Conservation (phyloP, 176 grass and related monocot species). For the Saccharum officinarum region DNA sequence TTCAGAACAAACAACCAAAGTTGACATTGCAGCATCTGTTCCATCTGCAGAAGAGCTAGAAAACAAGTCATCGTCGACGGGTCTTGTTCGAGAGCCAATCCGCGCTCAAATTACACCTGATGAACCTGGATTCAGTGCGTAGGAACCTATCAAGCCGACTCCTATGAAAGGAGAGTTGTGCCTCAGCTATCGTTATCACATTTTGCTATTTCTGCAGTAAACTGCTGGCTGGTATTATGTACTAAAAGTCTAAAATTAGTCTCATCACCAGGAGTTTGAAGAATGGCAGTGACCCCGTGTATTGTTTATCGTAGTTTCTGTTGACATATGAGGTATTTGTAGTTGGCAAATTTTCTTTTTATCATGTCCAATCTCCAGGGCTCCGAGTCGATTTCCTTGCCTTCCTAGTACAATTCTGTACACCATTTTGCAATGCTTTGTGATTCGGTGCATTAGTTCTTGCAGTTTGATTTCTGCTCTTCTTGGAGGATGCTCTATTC, state of each 20-base stretch:
- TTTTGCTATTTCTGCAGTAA: constrained; percentile 45
- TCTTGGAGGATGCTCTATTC: neutral
- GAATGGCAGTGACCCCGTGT: constrained; percentile 3
- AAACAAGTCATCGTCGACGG: neutral
- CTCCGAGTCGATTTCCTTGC: neutral
- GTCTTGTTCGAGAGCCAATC: constrained; percentile 11
- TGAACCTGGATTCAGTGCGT: constrained; percentile 23
- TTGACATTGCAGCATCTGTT: neutral
- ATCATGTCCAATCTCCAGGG: neutral
- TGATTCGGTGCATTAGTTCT: neutral
- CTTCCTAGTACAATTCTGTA: neutral
- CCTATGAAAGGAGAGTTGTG: constrained; percentile 1
- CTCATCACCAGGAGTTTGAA: constrained; percentile 24
- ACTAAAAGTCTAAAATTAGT: constrained; percentile 41
- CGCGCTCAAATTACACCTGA: constrained; percentile 39
- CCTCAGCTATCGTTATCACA: neutral
- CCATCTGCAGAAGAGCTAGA: constrained; percentile 30
- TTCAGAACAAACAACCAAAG: constrained; percentile 44
- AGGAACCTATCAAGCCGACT: neutral
- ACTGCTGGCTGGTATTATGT: constrained; percentile 40
- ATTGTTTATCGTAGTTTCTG: constrained; percentile 26
- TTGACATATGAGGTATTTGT: constrained; percentile 32
- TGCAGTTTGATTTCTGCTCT: neutral
- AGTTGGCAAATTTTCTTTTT: constrained; percentile 35
- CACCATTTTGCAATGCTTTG: neutral